Evolutionary conservation across 2,329 filamentous ascomycete species (phyloP), one percentile per base, ranked within the genome.

Genomic region (Fusarium caatingaense): DNA sequence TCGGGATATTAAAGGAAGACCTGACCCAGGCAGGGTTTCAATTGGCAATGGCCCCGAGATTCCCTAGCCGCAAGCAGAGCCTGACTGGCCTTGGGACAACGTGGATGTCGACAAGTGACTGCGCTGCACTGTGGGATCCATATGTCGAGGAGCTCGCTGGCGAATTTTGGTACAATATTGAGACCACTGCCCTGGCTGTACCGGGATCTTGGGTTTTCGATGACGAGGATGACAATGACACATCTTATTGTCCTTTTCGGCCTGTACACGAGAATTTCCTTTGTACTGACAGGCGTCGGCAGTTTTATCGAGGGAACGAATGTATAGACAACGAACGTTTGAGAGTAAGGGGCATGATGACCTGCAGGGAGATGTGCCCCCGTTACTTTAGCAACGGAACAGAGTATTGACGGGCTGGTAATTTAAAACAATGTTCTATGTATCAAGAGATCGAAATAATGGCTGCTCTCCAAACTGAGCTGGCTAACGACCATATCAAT

Each of bases 211-310:
- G 56, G 56, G 15, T 28, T 3, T 21, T 12, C 1, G 37, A 32
- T 9, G 30, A 23, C 3, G 12, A 16, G 2, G 0, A 49, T 23
- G 8, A 11, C 13, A 5, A 3, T 10, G 3, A n/a, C 34, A 11
- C 0, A 37, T 37, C 9, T n/a, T 0, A 1, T 0, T 37, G 34
- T 3, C 9, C 6, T 37, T 11, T 37, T 37, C 4, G 16, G 34
- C 3, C 9, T n/a, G 3, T 1, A 10, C 1, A 5, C 8, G 1
- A 3, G 5, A 8, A 18, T 6, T 18, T 1, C 0, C 5, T 1
- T 10, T 34, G 32, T 3, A 2, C 0, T 4, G 0, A 6, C 5
- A 18, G 32, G 0, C 34, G 34, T 37, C 18, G 0, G 0, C 9
- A 11, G 1, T 10, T 37, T n/a, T n/a, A n/a, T 7, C 5, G 5